Conservation (phyloP, 768 basidiomycete species). For the Cyclocybe cylindracea region DNA sequence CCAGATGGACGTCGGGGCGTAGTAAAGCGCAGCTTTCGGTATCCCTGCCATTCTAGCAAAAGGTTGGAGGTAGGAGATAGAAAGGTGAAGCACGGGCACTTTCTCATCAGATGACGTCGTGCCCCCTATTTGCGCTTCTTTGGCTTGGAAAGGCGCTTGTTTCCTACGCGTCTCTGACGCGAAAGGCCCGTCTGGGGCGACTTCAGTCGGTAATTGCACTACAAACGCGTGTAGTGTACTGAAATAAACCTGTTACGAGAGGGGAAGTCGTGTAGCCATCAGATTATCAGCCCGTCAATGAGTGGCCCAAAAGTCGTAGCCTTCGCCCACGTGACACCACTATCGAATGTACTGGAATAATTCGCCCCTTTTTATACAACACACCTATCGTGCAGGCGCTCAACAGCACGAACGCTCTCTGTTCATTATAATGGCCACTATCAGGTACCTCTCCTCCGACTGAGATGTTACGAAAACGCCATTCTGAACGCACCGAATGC, state of each 20-base stretch:
- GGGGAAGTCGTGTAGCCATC: too few species aligned
- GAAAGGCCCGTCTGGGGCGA: neutral
- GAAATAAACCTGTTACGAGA: too few species aligned
- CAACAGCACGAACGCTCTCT: neutral
- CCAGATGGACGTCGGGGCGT: conserved; percentile 62
- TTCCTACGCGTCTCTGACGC: neutral
- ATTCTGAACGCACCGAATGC: too few species aligned
- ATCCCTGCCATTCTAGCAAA: conserved; percentile 27
- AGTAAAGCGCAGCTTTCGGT: conserved; percentile 84
- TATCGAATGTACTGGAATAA: conserved; percentile 40
- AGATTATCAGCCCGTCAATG: neutral
- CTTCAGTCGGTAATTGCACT: too few species aligned
- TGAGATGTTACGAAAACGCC: too few species aligned
- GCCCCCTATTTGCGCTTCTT: conserved; percentile 15
- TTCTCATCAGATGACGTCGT: conserved; percentile 19
- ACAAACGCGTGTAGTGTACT: too few species aligned
- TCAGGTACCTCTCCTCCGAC: conserved; percentile 26
- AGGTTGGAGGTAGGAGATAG: conserved; percentile 1
- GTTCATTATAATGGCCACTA: conserved; percentile 30
- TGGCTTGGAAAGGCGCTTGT: conserved; percentile 5
- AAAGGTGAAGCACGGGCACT: neutral
- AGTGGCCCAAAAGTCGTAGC: conserved; percentile 18
- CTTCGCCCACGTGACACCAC: conserved; percentile 7
- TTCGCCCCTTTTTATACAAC: neutral
- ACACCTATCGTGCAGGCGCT: too few species aligned